Percentiles rank a stretch among this genome's conserved stretches.
Evolutionary conservation across 148 eudicot genomes (phyloP).

Genomic region (Chenopodium album): DNA sequence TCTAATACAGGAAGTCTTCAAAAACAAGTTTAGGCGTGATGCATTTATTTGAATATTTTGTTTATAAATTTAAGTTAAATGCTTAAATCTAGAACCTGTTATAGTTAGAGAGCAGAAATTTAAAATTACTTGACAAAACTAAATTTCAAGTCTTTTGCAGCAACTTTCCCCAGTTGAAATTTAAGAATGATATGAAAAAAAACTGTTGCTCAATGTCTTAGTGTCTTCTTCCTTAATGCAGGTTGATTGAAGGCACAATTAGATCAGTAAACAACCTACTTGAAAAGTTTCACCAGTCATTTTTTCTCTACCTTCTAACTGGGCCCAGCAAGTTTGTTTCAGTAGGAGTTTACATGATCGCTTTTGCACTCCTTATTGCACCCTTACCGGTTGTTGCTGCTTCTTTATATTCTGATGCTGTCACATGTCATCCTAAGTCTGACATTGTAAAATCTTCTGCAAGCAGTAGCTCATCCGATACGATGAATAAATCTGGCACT

Average conservation of each 20-base stretch:
- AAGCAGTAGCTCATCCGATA: slow-evolving; percentile 19
- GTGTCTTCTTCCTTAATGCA: slow-evolving; percentile 36
- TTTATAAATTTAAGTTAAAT: neutral
- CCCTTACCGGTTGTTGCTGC: slow-evolving; percentile 91
- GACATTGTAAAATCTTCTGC: slow-evolving; percentile 27
- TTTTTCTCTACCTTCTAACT: slow-evolving; percentile 83
- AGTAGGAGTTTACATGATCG: slow-evolving; percentile 97
- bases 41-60: neutral
- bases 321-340: slow-evolving; percentile 87
- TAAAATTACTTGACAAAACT: neutral
- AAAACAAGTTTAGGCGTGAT: too few species aligned
- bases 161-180: neutral
- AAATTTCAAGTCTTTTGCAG: neutral
- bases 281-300: slow-evolving; percentile 97
- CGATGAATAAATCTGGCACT: slow-evolving; percentile 20
- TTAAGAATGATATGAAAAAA: neutral
- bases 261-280: slow-evolving; percentile 92
- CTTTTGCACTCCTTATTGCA: slow-evolving; percentile 84
- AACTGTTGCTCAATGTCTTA: slow-evolving; percentile 12
- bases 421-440: slow-evolving; percentile 25
- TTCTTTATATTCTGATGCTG: slow-evolving; percentile 74
- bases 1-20: neutral
- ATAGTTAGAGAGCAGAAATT: neutral
- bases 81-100: neutral
- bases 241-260: slow-evolving; percentile 83